These are phyloP conservation scores for Pseudogymnoascus sp. DNA, from an alignment of 2,329 filamentous ascomycete genomes.

Conservation along the genomic window DNA sequence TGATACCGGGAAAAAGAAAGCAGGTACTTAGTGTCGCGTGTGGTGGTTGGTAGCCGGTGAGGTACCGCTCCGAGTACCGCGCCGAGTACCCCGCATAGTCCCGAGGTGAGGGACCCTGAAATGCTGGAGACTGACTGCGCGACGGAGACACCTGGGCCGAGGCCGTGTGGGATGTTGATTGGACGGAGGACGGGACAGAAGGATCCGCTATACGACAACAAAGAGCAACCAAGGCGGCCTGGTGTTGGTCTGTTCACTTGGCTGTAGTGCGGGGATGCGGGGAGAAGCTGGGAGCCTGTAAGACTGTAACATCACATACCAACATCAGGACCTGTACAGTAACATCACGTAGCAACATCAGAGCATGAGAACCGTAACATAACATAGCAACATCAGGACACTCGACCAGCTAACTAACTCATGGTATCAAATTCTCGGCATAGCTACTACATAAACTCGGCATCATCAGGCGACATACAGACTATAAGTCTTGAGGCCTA, in stretches of 20 bases:
- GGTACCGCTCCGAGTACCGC: constrained; percentile 5
- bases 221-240: neutral
- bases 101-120: constrained; percentile 6
- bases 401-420: neutral
- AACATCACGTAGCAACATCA: neutral
- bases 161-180: neutral
- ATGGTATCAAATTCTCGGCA: neutral
- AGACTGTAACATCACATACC: neutral
- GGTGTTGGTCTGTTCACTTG: neutral
- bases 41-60: neutral
- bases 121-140: neutral
- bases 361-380: neutral
- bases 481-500: constrained; percentile 4
- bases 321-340: no score
- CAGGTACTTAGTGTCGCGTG: constrained; percentile 1
- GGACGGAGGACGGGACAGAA: neutral
- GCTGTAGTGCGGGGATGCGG: no score
- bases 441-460: neutral
- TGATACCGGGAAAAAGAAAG: neutral
- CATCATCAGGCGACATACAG: no score
- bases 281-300: no score
- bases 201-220: constrained; percentile 1
- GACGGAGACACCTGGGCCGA: neutral
- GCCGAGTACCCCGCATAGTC: constrained; percentile 5
- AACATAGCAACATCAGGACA: neutral